phyloP scores from a whole-genome alignment of 2,329 filamentous ascomycete species.

The Xylariaceae sp. region DNA sequence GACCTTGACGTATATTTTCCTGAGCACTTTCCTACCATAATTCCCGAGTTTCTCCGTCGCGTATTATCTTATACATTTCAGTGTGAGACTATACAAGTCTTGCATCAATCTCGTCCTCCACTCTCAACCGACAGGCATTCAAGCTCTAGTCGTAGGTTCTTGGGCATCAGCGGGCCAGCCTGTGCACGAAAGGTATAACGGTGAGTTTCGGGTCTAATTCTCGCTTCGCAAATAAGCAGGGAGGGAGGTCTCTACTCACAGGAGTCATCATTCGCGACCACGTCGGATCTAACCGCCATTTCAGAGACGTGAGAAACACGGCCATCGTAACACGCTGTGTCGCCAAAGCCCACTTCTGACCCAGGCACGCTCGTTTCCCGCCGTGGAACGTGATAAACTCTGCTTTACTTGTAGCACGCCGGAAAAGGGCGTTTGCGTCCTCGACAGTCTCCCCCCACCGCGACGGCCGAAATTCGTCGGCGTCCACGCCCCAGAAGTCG shows the following conservation, averaged over 20 bases:
- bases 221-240: background rate
- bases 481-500: conserved; percentile 30
- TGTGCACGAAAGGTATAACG: background rate
- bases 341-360: conserved; percentile 40
- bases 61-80: no score
- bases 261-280: conserved; percentile 34
- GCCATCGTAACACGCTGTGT: conserved; percentile 36
- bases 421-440: conserved; percentile 35
- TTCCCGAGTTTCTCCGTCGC: no score
- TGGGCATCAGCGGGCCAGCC: conserved; percentile 11
- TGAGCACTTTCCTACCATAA: no score
- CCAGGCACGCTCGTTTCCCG: conserved; percentile 39
- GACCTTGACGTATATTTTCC: no score
- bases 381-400: conserved; percentile 43
- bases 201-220: background rate
- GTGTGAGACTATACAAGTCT: no score
- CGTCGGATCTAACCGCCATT: conserved; percentile 32
- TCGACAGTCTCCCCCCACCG: conserved; percentile 37
- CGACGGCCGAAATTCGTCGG: conserved; percentile 37
- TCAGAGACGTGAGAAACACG: conserved; percentile 28
- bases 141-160: conserved; percentile 1
- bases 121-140: no score
- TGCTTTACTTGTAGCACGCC: conserved; percentile 35
- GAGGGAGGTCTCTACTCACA: no score
- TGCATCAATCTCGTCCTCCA: no score